A percentile compares a stretch with the other conserved stretches of the same genome.
These are phyloP conservation scores for Kluyveromyces marxianus DNA, from an alignment of 1,139 yeast genomes.

Conservation along the genomic window DNA sequence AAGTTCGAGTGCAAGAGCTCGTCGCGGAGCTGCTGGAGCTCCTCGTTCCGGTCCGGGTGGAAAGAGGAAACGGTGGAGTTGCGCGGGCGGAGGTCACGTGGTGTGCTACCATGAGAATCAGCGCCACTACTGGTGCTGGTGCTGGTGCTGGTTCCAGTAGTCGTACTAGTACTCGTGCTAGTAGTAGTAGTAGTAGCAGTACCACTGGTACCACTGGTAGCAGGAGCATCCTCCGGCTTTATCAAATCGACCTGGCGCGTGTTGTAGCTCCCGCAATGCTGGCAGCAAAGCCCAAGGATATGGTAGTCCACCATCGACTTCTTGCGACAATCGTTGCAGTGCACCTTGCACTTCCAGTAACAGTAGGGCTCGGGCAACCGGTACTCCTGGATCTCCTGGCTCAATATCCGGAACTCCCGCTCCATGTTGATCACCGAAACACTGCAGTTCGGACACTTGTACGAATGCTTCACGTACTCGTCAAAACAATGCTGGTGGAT, in stretches of 20 bases:
- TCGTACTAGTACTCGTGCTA: conserved; percentile 22
- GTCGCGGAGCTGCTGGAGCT: conserved; percentile 11
- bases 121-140: background rate
- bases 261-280: conserved; percentile 78
- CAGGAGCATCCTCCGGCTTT: conserved; percentile 34
- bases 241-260: conserved; percentile 64
- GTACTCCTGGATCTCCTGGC: conserved; percentile 70
- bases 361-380: conserved; percentile 75
- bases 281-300: conserved; percentile 79
- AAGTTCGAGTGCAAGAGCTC: conserved; percentile 16
- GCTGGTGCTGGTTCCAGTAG: background rate
- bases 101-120: background rate
- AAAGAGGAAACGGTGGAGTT: conserved; percentile 12
- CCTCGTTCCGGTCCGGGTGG: conserved; percentile 6
- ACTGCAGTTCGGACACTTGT: conserved; percentile 87
- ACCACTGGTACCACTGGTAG: background rate
- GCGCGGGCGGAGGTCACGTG: background rate
- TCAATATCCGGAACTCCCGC: conserved; percentile 77
- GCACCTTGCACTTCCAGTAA: conserved; percentile 66
- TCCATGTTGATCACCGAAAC: conserved; percentile 82
- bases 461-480: conserved; percentile 70
- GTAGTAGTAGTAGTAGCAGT: conserved; percentile 21
- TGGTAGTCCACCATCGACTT: conserved; percentile 73
- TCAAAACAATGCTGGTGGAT: conserved; percentile 81
- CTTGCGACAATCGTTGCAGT: conserved; percentile 87